These are phyloP conservation scores for Colletotrichum chrysophilum DNA, from an alignment of 2,329 filamentous ascomycete species.

Conservation along the genomic window DNA sequence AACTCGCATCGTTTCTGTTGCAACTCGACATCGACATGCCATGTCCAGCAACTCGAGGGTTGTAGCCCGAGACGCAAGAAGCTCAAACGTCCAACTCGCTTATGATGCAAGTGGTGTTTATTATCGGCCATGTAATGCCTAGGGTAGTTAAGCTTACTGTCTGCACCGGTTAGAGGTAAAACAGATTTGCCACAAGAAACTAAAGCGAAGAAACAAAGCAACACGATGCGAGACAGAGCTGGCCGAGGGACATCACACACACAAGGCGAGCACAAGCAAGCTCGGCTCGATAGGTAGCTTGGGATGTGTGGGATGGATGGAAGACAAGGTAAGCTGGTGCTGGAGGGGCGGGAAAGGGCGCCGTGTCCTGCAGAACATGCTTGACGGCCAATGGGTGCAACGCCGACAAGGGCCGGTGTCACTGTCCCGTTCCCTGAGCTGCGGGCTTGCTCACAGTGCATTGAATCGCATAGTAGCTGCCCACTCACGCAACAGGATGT, in stretches of 20 bases:
- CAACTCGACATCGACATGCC: not conserved
- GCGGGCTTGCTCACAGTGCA: slow-evolving; percentile 13
- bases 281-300: not conserved
- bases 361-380: slow-evolving; percentile 20
- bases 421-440: slow-evolving; percentile 3
- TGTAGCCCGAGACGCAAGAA: not conserved
- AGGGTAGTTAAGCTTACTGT: not conserved
- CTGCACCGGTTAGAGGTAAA: not conserved
- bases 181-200: not conserved
- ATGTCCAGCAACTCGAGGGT: not conserved
- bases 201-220: not conserved
- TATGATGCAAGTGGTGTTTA: not conserved
- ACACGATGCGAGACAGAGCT: not conserved
- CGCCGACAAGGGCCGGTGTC: slow-evolving; percentile 2
- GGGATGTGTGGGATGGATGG: not conserved
- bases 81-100: not conserved
- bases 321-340: not conserved
- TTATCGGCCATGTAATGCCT: not conserved
- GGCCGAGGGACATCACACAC: not conserved
- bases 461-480: slow-evolving; percentile 15
- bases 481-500: not conserved
- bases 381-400: slow-evolving; percentile 5
- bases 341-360: slow-evolving; percentile 19
- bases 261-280: not conserved
- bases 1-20: not conserved